These are phyloP conservation scores for Diaporthe velutina DNA, from an alignment of 2,329 filamentous ascomycete species.

Conservation along the genomic window DNA sequence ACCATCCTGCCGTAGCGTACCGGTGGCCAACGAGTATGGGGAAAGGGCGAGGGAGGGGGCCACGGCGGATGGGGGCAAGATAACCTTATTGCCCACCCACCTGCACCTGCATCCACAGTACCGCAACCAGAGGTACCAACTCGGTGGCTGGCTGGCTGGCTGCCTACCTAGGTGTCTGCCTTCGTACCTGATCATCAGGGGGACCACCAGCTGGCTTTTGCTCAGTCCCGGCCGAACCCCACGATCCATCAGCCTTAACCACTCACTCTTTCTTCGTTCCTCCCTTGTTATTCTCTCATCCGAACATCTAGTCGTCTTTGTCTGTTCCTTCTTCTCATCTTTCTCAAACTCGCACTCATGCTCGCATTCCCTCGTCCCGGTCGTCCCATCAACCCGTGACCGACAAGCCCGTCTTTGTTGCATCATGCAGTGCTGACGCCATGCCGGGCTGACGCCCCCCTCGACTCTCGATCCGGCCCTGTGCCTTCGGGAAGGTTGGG, in stretches of 20 bases:
- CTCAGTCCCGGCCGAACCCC: conserved; percentile 7
- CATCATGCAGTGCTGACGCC: conserved; percentile 26
- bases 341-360: not conserved
- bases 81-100: conserved; percentile 23
- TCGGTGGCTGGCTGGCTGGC: not conserved
- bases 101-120: not conserved
- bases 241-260: not conserved
- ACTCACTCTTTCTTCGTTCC: not conserved
- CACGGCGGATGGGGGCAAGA: not conserved
- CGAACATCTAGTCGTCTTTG: not conserved
- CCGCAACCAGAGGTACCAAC: not conserved
- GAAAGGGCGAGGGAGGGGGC: not conserved
- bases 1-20: not conserved
- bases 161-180: not conserved
- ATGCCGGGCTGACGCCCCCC: not conserved
- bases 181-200: conserved; percentile 13
- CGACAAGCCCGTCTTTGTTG: conserved; percentile 5
- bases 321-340: not conserved
- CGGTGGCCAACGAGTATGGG: not conserved
- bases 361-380: not conserved
- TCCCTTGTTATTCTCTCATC: not conserved
- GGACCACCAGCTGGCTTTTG: not conserved
- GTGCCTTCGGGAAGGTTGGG: conserved; percentile 4
- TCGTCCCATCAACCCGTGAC: not conserved
- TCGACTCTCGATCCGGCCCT: not conserved